Percentiles rank a stretch among this genome's conserved stretches.
phyloP scores from a whole-genome alignment of 2,329 filamentous ascomycete species.

The Mollisiaceae sp. region DNA sequence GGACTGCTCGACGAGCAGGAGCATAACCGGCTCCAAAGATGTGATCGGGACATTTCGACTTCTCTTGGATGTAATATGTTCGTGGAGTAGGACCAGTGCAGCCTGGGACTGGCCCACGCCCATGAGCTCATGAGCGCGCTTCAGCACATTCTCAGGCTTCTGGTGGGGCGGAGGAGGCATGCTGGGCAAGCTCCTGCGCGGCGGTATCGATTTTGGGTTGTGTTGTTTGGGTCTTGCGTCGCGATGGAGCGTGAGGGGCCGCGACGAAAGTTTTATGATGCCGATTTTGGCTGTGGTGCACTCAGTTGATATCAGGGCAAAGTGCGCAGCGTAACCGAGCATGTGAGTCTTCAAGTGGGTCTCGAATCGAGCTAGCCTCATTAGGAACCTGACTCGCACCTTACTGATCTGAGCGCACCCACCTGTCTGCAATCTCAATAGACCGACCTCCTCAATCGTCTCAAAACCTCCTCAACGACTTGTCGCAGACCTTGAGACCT shows the following conservation, averaged over 20 bases:
- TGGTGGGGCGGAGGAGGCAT: slow-evolving; percentile 90
- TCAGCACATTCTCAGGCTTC: slow-evolving; percentile 98
- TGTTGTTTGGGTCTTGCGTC: slow-evolving; percentile 8
- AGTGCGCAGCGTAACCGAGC: neutral
- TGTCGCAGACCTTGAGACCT: slow-evolving; percentile 6
- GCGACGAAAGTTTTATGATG: slow-evolving; percentile 1
- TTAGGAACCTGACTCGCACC: neutral
- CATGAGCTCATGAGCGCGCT: slow-evolving; percentile 98
- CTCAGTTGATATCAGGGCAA: neutral
- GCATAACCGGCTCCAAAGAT: slow-evolving; percentile 96
- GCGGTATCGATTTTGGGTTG: slow-evolving; percentile 12
- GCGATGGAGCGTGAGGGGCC: neutral
- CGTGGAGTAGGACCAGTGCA: slow-evolving; percentile 92
- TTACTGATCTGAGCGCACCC: slow-evolving; percentile 6
- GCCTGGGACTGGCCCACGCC: slow-evolving; percentile 93
- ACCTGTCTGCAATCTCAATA: slow-evolving; percentile 3
- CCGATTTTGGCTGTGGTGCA: slow-evolving; percentile 3
- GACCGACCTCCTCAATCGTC: slow-evolving; percentile 5
- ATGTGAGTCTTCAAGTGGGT: neutral
- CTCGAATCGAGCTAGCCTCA: neutral
- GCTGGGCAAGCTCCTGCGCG: slow-evolving; percentile 28
- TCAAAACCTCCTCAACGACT: slow-evolving; percentile 1
- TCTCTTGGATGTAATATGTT: slow-evolving; percentile 98
- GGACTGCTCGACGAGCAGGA: slow-evolving; percentile 94
- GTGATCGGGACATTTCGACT: slow-evolving; percentile 97